Percentiles rank a stretch among this genome's conserved stretches.
These are phyloP conservation scores for Fusarium nematophilum DNA, from an alignment of 2,329 filamentous ascomycete genomes.

Conservation along the genomic window DNA sequence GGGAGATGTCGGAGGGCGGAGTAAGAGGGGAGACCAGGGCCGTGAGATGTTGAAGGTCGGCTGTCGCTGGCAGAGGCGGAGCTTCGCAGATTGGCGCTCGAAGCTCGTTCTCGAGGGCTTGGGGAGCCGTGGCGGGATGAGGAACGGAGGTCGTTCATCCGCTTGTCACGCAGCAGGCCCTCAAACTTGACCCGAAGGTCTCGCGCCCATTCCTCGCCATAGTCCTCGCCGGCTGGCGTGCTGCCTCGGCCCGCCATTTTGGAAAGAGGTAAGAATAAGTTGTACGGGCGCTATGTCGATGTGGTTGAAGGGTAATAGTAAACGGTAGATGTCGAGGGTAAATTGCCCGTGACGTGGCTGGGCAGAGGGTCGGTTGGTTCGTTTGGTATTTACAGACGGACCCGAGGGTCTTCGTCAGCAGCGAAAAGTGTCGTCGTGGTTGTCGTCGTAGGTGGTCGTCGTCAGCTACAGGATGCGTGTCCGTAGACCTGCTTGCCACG, in stretches of 20 bases:
- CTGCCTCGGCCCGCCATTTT: slow-evolving; percentile 55
- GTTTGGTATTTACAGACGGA: slow-evolving; percentile 34
- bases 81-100: slow-evolving; percentile 60
- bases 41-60: slow-evolving; percentile 61
- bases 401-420: slow-evolving; percentile 19
- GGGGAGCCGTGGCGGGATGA: slow-evolving; percentile 69
- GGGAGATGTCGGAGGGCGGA: slow-evolving; percentile 62
- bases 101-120: slow-evolving; percentile 61
- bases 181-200: slow-evolving; percentile 88
- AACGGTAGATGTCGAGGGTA: slow-evolving; percentile 6
- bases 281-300: slow-evolving; percentile 3
- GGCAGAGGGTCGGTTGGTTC: slow-evolving; percentile 17
- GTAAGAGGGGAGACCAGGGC: slow-evolving; percentile 58
- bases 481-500: slow-evolving; percentile 44
- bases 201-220: slow-evolving; percentile 80
- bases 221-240: slow-evolving; percentile 54
- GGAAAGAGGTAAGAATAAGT: slow-evolving; percentile 8
- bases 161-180: slow-evolving; percentile 84
- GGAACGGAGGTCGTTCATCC: slow-evolving; percentile 79
- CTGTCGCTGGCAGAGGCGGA: slow-evolving; percentile 52
- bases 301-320: slow-evolving; percentile 5
- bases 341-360: slow-evolving; percentile 28
- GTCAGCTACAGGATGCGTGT: slow-evolving; percentile 42
- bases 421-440: slow-evolving; percentile 30
- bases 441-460: slow-evolving; percentile 42